Evolutionary conservation across 2,329 filamentous ascomycete species (phyloP).

Genomic region (Penicillium sumatraense): DNA sequence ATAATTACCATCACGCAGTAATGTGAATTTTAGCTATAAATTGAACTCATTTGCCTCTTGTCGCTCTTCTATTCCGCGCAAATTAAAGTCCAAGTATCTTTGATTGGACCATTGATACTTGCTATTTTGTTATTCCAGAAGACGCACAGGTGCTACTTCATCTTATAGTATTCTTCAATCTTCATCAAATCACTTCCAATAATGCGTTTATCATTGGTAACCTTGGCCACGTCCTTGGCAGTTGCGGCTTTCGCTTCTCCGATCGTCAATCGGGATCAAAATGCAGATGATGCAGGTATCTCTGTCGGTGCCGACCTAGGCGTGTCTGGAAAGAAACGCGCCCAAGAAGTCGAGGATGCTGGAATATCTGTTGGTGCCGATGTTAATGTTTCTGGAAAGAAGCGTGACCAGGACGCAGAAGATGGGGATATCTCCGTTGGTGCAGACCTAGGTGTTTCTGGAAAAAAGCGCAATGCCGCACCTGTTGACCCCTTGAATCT

Average conservation of each 20-base stretch:
- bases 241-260: background rate
- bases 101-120: too few relatives aligned
- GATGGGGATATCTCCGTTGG: background rate
- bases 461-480: background rate
- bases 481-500: background rate
- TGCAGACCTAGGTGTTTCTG: background rate
- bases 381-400: background rate
- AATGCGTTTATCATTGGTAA: background rate
- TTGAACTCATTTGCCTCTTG: background rate
- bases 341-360: background rate
- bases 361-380: background rate
- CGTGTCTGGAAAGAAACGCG: background rate
- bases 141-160: background rate
- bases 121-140: background rate
- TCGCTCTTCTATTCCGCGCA: background rate
- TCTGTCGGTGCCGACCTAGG: background rate
- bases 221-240: background rate
- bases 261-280: background rate
- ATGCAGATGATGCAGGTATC: background rate
- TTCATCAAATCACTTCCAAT: too few relatives aligned
- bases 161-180: too few relatives aligned
- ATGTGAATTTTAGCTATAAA: background rate
- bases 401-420: background rate
- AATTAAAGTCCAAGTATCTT: too few relatives aligned
- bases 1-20: background rate